phyloP scores from a whole-genome alignment of 2,329 filamentous ascomycete genomes.

The Cladosporium sp. region DNA sequence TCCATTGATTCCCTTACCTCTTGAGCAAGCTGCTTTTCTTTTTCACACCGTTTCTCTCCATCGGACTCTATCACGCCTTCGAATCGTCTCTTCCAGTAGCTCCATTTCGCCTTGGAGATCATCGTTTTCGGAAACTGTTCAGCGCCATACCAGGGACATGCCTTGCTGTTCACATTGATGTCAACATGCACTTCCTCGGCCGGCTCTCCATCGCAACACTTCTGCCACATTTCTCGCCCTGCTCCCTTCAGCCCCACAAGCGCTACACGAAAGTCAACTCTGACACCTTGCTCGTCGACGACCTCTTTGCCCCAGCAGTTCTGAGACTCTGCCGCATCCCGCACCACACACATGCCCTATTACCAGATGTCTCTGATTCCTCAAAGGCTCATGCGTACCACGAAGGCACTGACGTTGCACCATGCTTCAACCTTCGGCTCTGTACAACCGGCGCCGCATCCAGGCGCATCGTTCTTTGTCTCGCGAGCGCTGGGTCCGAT shows the following conservation, averaged over 20 bases:
- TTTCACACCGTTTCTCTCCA: neutral
- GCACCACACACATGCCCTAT: neutral
- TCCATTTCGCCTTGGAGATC: neutral
- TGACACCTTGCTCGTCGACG: neutral
- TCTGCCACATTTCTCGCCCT: neutral
- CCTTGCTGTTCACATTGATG: neutral
- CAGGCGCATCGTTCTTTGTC: neutral
- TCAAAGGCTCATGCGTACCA: neutral
- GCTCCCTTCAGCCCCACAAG: neutral
- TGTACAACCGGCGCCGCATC: neutral
- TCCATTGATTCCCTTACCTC: neutral
- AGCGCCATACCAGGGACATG: neutral
- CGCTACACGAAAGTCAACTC: neutral
- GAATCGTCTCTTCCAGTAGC: neutral
- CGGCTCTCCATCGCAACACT: neutral
- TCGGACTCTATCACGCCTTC: neutral
- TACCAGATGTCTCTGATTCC: neutral
- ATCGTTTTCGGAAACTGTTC: neutral
- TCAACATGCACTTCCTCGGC: neutral
- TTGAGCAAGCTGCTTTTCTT: neutral
- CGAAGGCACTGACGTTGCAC: neutral
- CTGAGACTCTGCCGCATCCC: neutral
- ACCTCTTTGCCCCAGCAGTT: neutral
- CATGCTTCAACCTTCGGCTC: neutral
- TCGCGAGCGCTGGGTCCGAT: neutral